Conservation (phyloP, 2,329 filamentous ascomycete species). For the Alternaria longipes region DNA sequence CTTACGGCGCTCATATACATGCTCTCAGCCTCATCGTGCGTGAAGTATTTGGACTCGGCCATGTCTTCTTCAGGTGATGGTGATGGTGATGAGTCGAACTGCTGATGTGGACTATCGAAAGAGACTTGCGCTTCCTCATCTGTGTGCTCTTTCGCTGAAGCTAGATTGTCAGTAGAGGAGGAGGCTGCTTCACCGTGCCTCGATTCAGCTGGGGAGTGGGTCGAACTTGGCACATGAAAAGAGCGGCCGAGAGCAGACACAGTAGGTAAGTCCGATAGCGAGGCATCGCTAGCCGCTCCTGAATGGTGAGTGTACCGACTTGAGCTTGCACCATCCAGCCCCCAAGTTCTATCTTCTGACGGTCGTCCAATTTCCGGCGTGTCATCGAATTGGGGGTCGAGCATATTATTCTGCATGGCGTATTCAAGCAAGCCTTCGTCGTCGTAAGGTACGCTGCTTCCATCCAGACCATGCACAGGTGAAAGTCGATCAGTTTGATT, state of each 20-base stretch:
- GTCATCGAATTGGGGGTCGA: slow-evolving; percentile 38
- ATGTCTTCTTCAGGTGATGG: slow-evolving; percentile 34
- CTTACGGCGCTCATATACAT: slow-evolving; percentile 82
- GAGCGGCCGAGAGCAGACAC: slow-evolving; percentile 36
- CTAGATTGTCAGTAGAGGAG: slow-evolving; percentile 23
- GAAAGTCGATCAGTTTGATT: slow-evolving; percentile 20
- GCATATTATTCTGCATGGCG: slow-evolving; percentile 43
- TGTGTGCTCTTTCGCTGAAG: slow-evolving; percentile 23
- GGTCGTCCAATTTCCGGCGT: slow-evolving; percentile 12
- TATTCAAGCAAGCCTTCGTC: slow-evolving; percentile 48
- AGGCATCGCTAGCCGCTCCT: slow-evolving; percentile 26
- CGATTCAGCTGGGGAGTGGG: slow-evolving; percentile 21
- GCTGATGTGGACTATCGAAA: slow-evolving; percentile 5
- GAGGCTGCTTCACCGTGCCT: slow-evolving; percentile 10
- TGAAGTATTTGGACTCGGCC: slow-evolving; percentile 72
- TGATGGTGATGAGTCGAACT: slow-evolving; percentile 9
- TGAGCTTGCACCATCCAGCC: slow-evolving; percentile 19
- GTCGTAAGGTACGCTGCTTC: slow-evolving; percentile 45
- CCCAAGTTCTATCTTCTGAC: slow-evolving; percentile 14
- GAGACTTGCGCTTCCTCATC: slow-evolving; percentile 15
- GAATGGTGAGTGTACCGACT: slow-evolving; percentile 22
- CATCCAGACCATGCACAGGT: slow-evolving; percentile 29
- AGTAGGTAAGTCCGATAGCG: slow-evolving; percentile 32
- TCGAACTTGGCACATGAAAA: slow-evolving; percentile 21
- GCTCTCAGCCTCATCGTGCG: slow-evolving; percentile 81